These are phyloP conservation scores for Leishmania amazonensis DNA, from an alignment of 208 protist genomes.

Conservation along the genomic window DNA sequence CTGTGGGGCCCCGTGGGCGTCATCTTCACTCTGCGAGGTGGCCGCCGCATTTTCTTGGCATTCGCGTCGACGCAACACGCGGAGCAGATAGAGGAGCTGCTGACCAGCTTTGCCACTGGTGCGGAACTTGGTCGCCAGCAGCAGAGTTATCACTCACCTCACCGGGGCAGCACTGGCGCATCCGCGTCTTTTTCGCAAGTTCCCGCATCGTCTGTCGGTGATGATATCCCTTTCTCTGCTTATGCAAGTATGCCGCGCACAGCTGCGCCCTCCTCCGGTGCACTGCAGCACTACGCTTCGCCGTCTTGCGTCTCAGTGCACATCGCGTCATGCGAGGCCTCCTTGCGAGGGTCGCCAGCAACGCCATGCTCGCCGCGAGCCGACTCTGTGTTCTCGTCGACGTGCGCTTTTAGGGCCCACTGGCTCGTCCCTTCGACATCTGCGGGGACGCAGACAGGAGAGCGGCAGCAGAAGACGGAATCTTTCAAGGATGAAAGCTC, in stretches of 20 bases:
- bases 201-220: neutral
- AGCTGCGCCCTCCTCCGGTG: neutral
- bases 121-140: neutral
- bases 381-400: neutral
- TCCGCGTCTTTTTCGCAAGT: neutral
- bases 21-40: constrained; percentile 30
- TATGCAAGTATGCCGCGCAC: too few species aligned
- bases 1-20: constrained; percentile 49
- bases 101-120: constrained; percentile 13
- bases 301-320: neutral
- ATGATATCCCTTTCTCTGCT: neutral
- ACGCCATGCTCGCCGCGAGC: neutral
- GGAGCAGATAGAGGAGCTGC: constrained; percentile 27
- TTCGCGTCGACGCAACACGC: constrained; percentile 22
- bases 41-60: constrained; percentile 34
- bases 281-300: neutral
- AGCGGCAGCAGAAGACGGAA: neutral
- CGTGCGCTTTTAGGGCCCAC: neutral
- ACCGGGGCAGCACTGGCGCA: neutral
- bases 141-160: neutral
- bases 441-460: neutral
- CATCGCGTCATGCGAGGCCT: neutral
- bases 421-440: neutral
- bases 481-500: neutral
- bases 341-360: neutral